Percentiles rank a stretch among this genome's conserved stretches.
These are phyloP conservation scores for Botrytis deweyae DNA, from an alignment of 2,329 filamentous ascomycete species.

Conservation along the genomic window DNA sequence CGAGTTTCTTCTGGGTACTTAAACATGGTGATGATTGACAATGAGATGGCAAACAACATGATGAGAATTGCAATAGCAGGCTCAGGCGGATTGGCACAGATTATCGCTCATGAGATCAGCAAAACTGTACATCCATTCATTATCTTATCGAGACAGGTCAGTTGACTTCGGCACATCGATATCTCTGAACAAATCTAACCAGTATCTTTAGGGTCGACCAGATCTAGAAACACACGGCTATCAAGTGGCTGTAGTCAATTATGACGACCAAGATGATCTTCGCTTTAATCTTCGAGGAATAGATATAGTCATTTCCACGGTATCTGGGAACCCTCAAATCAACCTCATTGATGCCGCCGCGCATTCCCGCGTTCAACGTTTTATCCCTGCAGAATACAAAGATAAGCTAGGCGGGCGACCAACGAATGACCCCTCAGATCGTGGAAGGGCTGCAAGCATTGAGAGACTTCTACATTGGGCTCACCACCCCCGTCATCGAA, in stretches of 20 bases:
- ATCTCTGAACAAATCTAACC: background rate
- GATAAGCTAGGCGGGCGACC: conserved; percentile 58
- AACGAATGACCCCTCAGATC: conserved; percentile 58
- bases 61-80: conserved; percentile 64
- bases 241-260: conserved; percentile 69
- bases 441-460: conserved; percentile 57
- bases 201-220: conserved; percentile 39
- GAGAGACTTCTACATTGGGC: conserved; percentile 55
- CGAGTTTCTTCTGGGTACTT: background rate
- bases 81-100: conserved; percentile 57
- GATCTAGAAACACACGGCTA: conserved; percentile 46
- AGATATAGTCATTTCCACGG: conserved; percentile 73
- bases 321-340: conserved; percentile 64
- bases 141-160: conserved; percentile 65
- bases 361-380: conserved; percentile 61
- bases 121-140: conserved; percentile 67
- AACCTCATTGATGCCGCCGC: conserved; percentile 71
- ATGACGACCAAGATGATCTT: conserved; percentile 56
- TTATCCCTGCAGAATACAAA: conserved; percentile 76
- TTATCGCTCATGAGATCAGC: conserved; percentile 59
- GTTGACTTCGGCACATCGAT: conserved; percentile 30
- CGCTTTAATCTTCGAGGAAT: conserved; percentile 67
- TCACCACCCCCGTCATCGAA: conserved; percentile 47
- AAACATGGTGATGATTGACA: background rate
- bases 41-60: conserved; percentile 28